Base-by-base conservation (phyloP, 2,329 filamentous ascomycete species). In the Venturia asperata region DNA sequence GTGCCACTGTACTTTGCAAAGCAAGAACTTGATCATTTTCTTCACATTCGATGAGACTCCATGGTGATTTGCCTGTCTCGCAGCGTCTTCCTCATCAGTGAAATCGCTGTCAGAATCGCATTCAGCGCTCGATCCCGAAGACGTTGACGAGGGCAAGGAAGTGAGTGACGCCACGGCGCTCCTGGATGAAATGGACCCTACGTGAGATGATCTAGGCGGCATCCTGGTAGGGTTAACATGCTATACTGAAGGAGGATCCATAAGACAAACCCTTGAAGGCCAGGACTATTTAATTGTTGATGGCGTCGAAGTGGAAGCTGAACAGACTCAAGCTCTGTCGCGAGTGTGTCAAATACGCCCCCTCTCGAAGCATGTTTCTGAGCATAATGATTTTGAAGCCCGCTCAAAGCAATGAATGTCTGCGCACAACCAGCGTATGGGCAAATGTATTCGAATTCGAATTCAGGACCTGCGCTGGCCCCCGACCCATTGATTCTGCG, bases 1-100 rank as follows among this genome's bases (percentile, higher is more conserved):
- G n/a, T 56, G 52, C 52, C 52, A 56, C 19, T 56, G 52, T 2
- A 56, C 52, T 37, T 56, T 56, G 15, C 52, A 56, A 56, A 56
- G 52, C 27, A 56, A 30, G 19, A 37, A 56, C 52, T 56, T 56
- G 52, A 56, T 56, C 52, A 56, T 56, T 27, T 37, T 56, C 27
- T 56, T 56, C 13, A 56, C 52, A 21, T 30, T 27, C 17, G 52
- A 56, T 56, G 52, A 56, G 30, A 56, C 30, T 34, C 52, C 52
- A 37, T 37, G 27, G 10, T 27, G 30, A 37, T 19, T n/a, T 5
- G 15, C 19, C 30, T 27, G 15, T 30, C 52, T 19, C 5, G 17
- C 30, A 3, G 27, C 52, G 11, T 56, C 52, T 56, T 56, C 52
- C 11, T 56, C 52, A 7, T 56, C 52, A 37, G 52, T 56, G 17